Conservation (phyloP, 75 land plant species). For the Pinus tabuliformis region DNA sequence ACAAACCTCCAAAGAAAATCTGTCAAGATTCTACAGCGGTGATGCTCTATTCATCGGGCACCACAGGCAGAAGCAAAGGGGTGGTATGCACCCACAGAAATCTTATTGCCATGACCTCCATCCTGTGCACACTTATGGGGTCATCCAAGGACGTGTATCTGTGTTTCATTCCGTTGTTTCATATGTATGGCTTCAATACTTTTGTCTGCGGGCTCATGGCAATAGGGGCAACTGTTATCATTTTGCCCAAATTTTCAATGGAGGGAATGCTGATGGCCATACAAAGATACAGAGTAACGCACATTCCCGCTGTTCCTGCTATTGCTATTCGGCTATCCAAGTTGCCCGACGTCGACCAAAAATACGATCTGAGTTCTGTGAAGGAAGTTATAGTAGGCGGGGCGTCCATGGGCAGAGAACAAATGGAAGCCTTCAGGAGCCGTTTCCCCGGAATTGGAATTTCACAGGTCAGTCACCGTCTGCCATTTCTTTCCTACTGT, state of each 20-base stretch:
- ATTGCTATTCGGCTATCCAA: constrained; percentile 27
- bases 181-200: constrained; percentile 39
- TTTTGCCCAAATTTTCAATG: constrained; percentile 25
- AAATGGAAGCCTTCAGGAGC: constrained; percentile 19
- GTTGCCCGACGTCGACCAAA: constrained; percentile 10
- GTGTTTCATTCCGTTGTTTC: constrained; percentile 33
- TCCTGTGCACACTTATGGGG: not conserved
- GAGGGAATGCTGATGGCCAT: constrained; percentile 27
- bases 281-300: constrained; percentile 30
- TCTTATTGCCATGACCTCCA: constrained; percentile 41
- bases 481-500: not conserved
- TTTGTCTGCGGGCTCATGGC: constrained; percentile 22
- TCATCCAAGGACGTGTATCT: constrained; percentile 11
- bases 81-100: constrained; percentile 61
- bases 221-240: constrained; percentile 22
- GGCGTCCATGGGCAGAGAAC: constrained; percentile 48
- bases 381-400: constrained; percentile 30
- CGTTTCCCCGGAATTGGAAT: constrained; percentile 23
- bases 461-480: constrained; percentile 20
- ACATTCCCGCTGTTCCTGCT: constrained; percentile 49
- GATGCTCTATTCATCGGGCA: constrained; percentile 67
- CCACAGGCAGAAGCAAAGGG: constrained; percentile 66
- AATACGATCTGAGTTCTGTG: constrained; percentile 28
- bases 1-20: not conserved
- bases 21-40: constrained; percentile 48